phyloP scores from a whole-genome alignment of 257 asterid genomes.

The Gentiana straminea region DNA sequence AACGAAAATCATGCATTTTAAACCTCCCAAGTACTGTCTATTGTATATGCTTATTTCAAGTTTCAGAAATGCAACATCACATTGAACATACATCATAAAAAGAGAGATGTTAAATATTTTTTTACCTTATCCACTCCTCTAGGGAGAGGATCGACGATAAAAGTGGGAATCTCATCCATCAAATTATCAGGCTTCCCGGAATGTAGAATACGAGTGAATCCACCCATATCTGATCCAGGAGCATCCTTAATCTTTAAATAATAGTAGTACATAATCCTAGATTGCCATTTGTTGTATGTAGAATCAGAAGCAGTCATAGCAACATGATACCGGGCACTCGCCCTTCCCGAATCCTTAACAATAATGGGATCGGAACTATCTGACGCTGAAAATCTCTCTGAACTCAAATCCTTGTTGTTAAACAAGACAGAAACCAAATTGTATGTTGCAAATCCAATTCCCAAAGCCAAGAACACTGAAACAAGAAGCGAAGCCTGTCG shows the following conservation, averaged over 20 bases:
- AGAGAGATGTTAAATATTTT: neutral
- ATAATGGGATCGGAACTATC: constrained; percentile 20
- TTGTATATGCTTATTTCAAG: too few relatives aligned
- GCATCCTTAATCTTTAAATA: constrained; percentile 57
- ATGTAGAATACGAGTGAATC: constrained; percentile 79
- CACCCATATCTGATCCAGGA: constrained; percentile 94
- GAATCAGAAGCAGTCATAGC: constrained; percentile 83
- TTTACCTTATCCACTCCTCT: constrained; percentile 86
- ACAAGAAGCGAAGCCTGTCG: constrained; percentile 59
- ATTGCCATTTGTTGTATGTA: constrained; percentile 84
- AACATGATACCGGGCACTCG: constrained; percentile 50
- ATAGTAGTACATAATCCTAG: constrained; percentile 89
- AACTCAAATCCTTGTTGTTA: constrained; percentile 22
- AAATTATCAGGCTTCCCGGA: constrained; percentile 73
- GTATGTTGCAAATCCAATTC: constrained; percentile 69
- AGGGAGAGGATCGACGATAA: constrained; percentile 78
- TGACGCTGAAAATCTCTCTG: constrained; percentile 12
- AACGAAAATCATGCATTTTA: neutral
- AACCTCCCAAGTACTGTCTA: too few relatives aligned
- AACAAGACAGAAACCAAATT: constrained; percentile 59
- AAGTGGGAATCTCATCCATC: constrained; percentile 88
- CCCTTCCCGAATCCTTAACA: constrained; percentile 11
- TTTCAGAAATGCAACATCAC: too few relatives aligned
- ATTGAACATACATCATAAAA: too few relatives aligned
- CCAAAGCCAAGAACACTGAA: constrained; percentile 52